Evolutionary conservation across 192 early-diverging fungal species (phyloP).

Genomic region (Dispira parvispora): DNA sequence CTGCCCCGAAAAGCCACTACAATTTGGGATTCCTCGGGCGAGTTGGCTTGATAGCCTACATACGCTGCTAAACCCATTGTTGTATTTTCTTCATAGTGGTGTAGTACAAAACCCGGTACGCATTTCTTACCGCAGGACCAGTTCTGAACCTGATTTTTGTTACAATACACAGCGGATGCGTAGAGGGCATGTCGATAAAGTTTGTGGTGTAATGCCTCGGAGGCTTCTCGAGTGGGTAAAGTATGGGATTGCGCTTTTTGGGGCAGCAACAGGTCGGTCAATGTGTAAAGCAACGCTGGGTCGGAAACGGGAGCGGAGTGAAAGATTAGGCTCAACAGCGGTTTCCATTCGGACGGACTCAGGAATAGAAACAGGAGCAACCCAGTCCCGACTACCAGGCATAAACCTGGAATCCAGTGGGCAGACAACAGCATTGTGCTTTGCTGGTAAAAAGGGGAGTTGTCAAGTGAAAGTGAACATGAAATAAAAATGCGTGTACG

Average conservation of each 20-base stretch:
- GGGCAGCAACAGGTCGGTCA: neutral
- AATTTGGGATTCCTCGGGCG: neutral
- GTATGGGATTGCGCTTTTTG: neutral
- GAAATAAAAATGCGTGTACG: too few relatives aligned
- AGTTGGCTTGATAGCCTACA: neutral
- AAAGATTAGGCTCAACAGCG: neutral
- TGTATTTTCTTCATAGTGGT: neutral
- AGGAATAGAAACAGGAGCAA: neutral
- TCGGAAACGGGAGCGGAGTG: neutral
- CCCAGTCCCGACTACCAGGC: too few relatives aligned
- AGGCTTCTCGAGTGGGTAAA: neutral
- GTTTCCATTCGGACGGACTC: neutral
- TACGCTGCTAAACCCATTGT: neutral
- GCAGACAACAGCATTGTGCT: too few relatives aligned
- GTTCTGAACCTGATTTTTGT: neutral
- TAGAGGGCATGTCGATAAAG: neutral
- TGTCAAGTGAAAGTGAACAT: too few relatives aligned
- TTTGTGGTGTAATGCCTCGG: neutral
- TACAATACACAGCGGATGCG: neutral
- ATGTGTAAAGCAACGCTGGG: neutral
- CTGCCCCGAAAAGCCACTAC: neutral
- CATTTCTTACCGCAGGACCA: neutral
- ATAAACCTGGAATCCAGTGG: too few relatives aligned
- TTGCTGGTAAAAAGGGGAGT: too few relatives aligned
- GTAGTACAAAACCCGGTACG: neutral